Evolutionary conservation across 2,329 filamentous ascomycete species (phyloP).

Genomic region (Tolypocladium album): DNA sequence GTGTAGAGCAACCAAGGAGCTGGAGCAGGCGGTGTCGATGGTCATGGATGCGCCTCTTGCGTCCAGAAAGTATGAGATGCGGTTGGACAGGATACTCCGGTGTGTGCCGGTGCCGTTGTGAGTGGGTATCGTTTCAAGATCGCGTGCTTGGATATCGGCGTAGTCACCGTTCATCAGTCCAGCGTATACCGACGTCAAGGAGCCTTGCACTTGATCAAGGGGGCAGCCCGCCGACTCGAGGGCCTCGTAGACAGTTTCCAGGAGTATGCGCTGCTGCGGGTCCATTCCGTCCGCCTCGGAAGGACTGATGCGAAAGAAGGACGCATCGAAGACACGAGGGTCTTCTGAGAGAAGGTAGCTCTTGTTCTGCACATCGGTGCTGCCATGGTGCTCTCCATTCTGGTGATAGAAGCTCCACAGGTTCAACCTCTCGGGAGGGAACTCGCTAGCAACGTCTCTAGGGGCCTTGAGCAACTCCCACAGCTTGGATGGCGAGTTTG

Average conservation of each 20-base stretch:
- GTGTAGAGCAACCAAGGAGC: constrained; percentile 35
- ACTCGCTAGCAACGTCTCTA: constrained; percentile 20
- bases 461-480: constrained; percentile 22
- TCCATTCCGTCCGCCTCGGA: constrained; percentile 29
- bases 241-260: constrained; percentile 29
- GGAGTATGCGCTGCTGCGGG: constrained; percentile 29
- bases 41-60: constrained; percentile 35
- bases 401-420: constrained; percentile 11
- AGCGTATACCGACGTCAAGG: constrained; percentile 14
- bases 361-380: constrained; percentile 3
- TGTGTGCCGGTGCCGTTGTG: constrained; percentile 32
- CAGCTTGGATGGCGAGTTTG: constrained; percentile 20
- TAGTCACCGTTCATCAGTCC: constrained; percentile 24
- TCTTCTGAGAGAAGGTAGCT: constrained; percentile 27
- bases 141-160: constrained; percentile 17
- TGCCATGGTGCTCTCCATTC: constrained; percentile 20
- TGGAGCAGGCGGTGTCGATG: constrained; percentile 40
- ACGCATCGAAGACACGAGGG: constrained; percentile 19
- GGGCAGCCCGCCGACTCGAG: constrained; percentile 23
- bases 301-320: constrained; percentile 28
- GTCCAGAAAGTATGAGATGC: constrained; percentile 37
- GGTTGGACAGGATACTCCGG: constrained; percentile 29
- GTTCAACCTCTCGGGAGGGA: constrained; percentile 14
- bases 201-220: constrained; percentile 12
- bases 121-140: constrained; percentile 17